Evolutionary conservation across 2,329 filamentous ascomycete genomes (phyloP), one percentile per base, ranked within the genome.

Genomic region (Exserohilum rostratum): DNA sequence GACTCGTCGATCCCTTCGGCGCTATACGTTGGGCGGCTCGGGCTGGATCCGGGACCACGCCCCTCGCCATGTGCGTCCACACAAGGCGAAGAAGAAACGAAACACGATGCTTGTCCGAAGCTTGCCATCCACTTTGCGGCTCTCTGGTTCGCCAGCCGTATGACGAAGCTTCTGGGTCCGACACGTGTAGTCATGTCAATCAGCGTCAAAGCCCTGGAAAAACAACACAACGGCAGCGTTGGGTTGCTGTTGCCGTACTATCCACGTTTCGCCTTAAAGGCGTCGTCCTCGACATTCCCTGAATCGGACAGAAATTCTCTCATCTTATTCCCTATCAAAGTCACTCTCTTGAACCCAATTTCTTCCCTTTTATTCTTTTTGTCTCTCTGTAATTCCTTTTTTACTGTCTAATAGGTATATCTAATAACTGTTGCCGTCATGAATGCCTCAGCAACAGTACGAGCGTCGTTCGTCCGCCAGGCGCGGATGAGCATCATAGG

Each of bases 401-500:
- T 25, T 49, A 29, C 20, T 17, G n/a, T 25, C 42, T 43, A 50
- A 17, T 37, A 11, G 13, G 30, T 7, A 15, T 35, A 45, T 54
- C 46, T 37, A 39, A 34, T 37, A 48, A 42, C 50, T 51, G 18
- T 25, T 22, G 37, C 12, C 37, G 57, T 20, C n/a, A 71, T 71
- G 68, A 69, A 71, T 33, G 68, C 67, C 42, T 71, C 68, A 31
- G 67, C 68, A 25, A 64, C 67, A 5, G 68, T 69, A 37, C 60
- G 68, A 27, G 65, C 61, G 2, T 64, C 62, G 25, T 69, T 69
- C 25, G 62, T 71, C 38, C 65, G 66, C 27, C 59, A 62, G 35
- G 62, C 64, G 25, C 53, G 62, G 37, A 60, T 64, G 47, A 61
- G 55, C 53, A 60, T 62, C 27, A 53, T 58, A 6, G 50, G n/a